Evolutionary conservation across 805 yeast species (phyloP).

Genomic region (Ogataea zsoltii): DNA sequence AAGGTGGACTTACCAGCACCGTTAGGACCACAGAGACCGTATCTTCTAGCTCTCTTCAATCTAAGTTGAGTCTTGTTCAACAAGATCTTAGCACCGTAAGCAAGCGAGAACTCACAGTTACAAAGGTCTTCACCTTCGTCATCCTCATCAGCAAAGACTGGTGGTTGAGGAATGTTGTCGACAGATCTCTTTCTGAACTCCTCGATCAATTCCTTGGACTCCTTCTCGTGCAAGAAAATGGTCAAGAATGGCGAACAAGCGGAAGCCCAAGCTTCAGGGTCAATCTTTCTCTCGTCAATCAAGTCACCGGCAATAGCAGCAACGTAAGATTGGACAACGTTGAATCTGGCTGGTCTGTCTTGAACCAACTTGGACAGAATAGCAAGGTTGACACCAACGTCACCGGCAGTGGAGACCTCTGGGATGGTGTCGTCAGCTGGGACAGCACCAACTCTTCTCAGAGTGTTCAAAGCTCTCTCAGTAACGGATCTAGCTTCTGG

Average conservation of each 20-base stretch:
- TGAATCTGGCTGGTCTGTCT: conserved; percentile 76
- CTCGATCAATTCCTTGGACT: conserved; percentile 87
- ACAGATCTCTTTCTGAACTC: conserved; percentile 94
- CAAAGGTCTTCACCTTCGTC: conserved; percentile 99
- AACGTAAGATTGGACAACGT: conserved; percentile 72
- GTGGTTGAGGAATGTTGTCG: conserved; percentile 97
- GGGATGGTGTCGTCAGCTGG: conserved; percentile 88
- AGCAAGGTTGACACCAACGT: conserved; percentile 78
- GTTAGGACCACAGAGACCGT: conserved; percentile 98
- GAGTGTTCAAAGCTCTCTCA: conserved; percentile 92
- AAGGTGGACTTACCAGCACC: conserved; percentile 99
- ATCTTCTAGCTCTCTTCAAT: conserved; percentile 98
- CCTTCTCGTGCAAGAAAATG: conserved; percentile 90
- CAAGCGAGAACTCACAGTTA: conserved; percentile 99
- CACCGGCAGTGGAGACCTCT: conserved; percentile 99
- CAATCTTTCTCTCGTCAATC: conserved; percentile 96
- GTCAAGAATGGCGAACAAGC: conserved; percentile 92
- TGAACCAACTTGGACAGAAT: conserved; percentile 75
- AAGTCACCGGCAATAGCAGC: conserved; percentile 98
- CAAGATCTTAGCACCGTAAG: conserved; percentile 99
- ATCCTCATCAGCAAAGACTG: conserved; percentile 86
- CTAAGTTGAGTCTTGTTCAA: conserved; percentile 99
- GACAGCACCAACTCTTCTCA: conserved; percentile 98
- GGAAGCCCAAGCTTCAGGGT: conserved; percentile 88
- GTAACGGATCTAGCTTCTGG: conserved; percentile 99